Evolutionary conservation across 345 rosid genomes (phyloP).

Genomic region (Dovyalis caffra): DNA sequence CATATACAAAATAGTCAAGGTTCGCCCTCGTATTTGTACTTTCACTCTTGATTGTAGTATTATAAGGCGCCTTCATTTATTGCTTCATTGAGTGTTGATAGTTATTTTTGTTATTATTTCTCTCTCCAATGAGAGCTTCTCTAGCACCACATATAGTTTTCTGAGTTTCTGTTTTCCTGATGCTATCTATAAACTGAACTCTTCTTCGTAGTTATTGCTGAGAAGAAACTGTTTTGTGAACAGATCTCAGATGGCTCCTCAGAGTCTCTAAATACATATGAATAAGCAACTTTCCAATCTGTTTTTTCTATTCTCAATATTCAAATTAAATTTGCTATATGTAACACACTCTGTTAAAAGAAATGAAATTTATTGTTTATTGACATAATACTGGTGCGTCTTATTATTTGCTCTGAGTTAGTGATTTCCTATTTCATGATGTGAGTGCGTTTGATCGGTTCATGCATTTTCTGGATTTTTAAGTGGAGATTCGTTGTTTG

Average conservation of each 20-base stretch:
- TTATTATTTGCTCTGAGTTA: background rate
- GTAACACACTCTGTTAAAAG: no score
- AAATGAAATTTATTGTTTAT: no score
- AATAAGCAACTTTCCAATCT: background rate
- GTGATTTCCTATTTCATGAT: background rate
- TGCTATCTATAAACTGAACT: background rate
- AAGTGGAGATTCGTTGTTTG: background rate
- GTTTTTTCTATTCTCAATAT: no score
- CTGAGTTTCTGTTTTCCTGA: background rate
- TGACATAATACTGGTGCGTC: no score
- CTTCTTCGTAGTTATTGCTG: background rate
- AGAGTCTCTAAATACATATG: background rate
- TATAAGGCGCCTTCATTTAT: background rate
- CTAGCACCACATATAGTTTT: background rate
- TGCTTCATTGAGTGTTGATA: background rate
- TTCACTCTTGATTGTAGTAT: background rate
- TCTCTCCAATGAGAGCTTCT: background rate
- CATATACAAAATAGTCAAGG: slow-evolving; percentile 97
- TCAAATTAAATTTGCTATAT: background rate
- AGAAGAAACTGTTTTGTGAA: background rate
- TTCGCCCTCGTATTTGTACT: background rate
- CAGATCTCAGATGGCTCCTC: background rate
- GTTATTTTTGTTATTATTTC: background rate
- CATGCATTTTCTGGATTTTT: background rate
- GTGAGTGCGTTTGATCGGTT: background rate